Base-by-base conservation (phyloP, 1,284 basidiomycete species). In the Fomitopsis palustris region DNA sequence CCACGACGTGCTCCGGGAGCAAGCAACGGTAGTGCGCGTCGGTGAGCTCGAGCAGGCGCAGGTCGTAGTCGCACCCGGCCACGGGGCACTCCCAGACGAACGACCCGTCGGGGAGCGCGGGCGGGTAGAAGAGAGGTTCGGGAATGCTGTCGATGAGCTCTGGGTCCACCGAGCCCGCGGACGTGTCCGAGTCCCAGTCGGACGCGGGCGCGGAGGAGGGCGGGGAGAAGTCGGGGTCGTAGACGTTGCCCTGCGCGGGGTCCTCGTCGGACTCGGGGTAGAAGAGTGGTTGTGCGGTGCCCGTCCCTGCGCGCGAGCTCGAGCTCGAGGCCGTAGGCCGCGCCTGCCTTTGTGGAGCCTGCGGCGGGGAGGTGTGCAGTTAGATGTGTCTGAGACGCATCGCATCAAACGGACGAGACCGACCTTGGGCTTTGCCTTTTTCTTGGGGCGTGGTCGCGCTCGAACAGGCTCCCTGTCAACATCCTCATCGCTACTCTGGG, bases 161-260 rank as follows among this genome's bases (percentile, higher is more conserved):
- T 6, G 69, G 70, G 52, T 70, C 59, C 17, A 53, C 33, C 5
- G 57, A 49, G 4, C 45, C 16, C 4, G 67, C 35, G 21, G 54
- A 58, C 29, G 55, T 53, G 21, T 75, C 72, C 9, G 67, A 64
- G 27, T 73, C 72, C 1, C 75, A 73, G 25, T 78, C 74, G 9
- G 77, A 73, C 19, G 70, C 75, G 29, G 76, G 68, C 19, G 79
- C 67, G 21, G 80, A 76, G 1, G 82, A 82, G 3, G 67, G 64
- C 19, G 78, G 76, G 14, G 79, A 80, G 67, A 85, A 85, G 65
- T 85, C 84, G 21, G 60, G 53, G 62, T 79, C 80, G 60, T 82
- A 82, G 7, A 41, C 37, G 14, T 72, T 75, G 55, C 47, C 25
- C 57, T 54, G 42, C 7, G 7, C 19, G 25, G 25, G 38, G 33